Evolutionary conservation across 2,329 filamentous ascomycete species (phyloP).

Genomic region (Monosporascus sp.): DNA sequence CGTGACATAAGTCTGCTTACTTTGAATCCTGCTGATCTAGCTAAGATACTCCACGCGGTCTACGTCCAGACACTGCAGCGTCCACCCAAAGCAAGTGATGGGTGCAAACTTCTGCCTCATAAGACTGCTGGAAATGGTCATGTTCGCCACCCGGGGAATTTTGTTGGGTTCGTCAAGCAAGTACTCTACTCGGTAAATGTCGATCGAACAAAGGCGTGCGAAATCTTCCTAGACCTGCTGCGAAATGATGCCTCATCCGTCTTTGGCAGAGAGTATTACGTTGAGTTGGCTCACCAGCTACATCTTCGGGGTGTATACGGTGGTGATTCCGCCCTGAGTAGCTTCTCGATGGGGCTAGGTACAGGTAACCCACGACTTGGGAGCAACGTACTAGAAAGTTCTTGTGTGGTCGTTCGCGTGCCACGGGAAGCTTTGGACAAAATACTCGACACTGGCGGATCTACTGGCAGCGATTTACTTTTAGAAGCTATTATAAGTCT

Average conservation of each 20-base stretch:
- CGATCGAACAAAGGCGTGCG: background rate
- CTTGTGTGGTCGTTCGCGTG: slow-evolving; percentile 14
- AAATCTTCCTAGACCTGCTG: background rate
- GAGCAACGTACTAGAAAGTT: slow-evolving; percentile 29
- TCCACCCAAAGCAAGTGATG: slow-evolving; percentile 4
- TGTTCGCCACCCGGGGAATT: slow-evolving; percentile 33
- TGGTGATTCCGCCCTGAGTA: background rate
- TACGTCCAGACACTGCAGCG: slow-evolving; percentile 41
- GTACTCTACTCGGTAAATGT: slow-evolving; percentile 22
- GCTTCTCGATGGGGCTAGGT: no score
- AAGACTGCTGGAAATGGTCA: background rate
- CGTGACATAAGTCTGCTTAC: slow-evolving; percentile 16
- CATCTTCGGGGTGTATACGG: slow-evolving; percentile 27
- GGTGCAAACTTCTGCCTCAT: slow-evolving; percentile 2
- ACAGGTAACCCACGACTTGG: slow-evolving; percentile 7
- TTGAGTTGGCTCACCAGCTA: slow-evolving; percentile 32
- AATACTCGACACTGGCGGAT: slow-evolving; percentile 2
- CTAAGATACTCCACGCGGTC: slow-evolving; percentile 32
- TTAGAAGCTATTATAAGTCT: background rate
- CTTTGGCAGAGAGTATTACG: slow-evolving; percentile 19
- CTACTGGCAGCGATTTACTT: background rate
- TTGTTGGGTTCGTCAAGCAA: slow-evolving; percentile 33
- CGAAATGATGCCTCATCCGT: slow-evolving; percentile 11
- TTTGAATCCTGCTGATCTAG: slow-evolving; percentile 34
- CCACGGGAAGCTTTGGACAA: slow-evolving; percentile 10